Conservation (phyloP, 441 rosid species). For the Croton setiger region DNA sequence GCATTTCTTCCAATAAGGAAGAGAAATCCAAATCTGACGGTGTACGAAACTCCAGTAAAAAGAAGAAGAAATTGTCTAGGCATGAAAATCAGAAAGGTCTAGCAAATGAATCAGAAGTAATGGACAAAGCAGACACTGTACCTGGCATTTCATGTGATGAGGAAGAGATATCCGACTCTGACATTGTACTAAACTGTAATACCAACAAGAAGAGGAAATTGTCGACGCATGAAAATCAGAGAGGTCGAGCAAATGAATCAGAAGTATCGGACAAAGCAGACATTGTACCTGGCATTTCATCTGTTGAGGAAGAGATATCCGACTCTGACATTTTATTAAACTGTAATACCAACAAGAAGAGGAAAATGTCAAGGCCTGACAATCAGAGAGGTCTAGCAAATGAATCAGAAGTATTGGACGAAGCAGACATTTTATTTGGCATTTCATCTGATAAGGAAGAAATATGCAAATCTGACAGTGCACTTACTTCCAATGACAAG, state of each 20-base stretch:
- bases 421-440: no score
- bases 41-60: conserved; percentile 18
- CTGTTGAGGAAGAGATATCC: no score
- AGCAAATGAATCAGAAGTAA: neutral
- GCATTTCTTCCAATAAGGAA: conserved; percentile 24
- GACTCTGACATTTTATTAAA: conserved; percentile 17
- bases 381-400: conserved; percentile 18
- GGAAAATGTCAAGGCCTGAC: conserved; percentile 20
- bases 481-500: conserved; percentile 16
- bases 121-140: conserved; percentile 25
- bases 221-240: conserved; percentile 23
- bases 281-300: conserved; percentile 24
- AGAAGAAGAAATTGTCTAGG: conserved; percentile 20
- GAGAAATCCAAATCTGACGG: conserved; percentile 26
- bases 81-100: conserved; percentile 25
- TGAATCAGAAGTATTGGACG: neutral
- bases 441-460: no score
- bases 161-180: no score
- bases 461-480: conserved; percentile 21
- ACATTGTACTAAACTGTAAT: conserved; percentile 17
- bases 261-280: conserved; percentile 19
- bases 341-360: conserved; percentile 25
- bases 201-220: conserved; percentile 22
- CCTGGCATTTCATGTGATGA: no score
- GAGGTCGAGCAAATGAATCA: neutral